Evolutionary conservation across 352 stramenopile species (phyloP).

Genomic region (Phytopythium litorale): DNA sequence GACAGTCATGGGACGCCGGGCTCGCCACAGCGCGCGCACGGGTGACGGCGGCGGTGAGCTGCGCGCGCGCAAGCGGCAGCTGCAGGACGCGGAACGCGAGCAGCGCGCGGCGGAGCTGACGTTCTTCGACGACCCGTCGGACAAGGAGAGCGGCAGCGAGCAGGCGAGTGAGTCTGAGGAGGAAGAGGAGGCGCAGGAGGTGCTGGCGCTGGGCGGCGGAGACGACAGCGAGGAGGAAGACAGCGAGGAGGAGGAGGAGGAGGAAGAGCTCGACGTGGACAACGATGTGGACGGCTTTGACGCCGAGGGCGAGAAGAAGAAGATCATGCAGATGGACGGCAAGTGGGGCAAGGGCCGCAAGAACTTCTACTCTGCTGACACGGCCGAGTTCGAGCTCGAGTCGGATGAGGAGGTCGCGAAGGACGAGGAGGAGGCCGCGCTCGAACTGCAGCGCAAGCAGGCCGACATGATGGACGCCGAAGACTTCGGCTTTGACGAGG

Average conservation of each 20-base stretch:
- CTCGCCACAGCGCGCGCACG: constrained; percentile 63
- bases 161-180: constrained; percentile 53
- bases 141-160: constrained; percentile 61
- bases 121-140: constrained; percentile 83
- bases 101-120: constrained; percentile 71
- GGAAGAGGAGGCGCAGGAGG: constrained; percentile 60
- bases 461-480: constrained; percentile 83
- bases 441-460: constrained; percentile 85
- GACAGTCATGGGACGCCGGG: constrained; percentile 62
- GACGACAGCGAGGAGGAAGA: constrained; percentile 38
- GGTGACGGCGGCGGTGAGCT: constrained; percentile 75
- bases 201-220: constrained; percentile 50
- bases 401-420: constrained; percentile 76
- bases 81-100: constrained; percentile 50
- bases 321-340: constrained; percentile 66
- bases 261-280: constrained; percentile 29
- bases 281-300: constrained; percentile 55
- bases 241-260: constrained; percentile 41
- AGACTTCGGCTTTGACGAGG: constrained; percentile 75
- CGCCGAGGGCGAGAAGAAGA: constrained; percentile 62
- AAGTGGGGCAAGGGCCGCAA: constrained; percentile 88
- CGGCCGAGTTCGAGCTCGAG: constrained; percentile 75
- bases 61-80: constrained; percentile 58
- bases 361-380: constrained; percentile 85
- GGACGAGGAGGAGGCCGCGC: constrained; percentile 78